Evolutionary conservation across 2,329 filamentous ascomycete species (phyloP).

Genomic region (Cytospora paraplurivora): DNA sequence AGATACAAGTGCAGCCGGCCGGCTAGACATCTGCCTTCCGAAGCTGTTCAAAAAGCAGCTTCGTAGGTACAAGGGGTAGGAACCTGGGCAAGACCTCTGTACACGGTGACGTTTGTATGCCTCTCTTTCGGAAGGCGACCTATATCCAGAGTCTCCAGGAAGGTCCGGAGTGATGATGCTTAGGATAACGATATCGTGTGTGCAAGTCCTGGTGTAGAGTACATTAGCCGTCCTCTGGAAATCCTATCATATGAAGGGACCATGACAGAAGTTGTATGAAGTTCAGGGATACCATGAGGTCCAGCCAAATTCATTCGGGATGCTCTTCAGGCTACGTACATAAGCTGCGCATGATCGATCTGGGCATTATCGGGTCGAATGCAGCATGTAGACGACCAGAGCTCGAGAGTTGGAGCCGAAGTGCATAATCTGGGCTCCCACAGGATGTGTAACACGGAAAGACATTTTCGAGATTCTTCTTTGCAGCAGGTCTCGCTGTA

Average conservation of each 20-base stretch:
- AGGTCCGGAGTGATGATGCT: too few species aligned
- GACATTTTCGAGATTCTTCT: not conserved
- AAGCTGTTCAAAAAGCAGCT: too few species aligned
- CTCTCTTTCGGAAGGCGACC: too few species aligned
- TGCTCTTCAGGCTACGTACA: not conserved
- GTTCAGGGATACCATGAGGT: not conserved
- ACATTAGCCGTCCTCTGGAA: too few species aligned
- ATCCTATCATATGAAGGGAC: not conserved
- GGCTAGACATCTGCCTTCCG: not conserved
- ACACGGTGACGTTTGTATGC: too few species aligned
- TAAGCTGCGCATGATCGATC: not conserved
- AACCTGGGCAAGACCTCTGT: too few species aligned
- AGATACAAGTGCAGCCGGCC: not conserved
- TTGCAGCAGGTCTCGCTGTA: not conserved
- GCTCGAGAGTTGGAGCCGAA: not conserved
- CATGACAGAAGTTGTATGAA: not conserved
- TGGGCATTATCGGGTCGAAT: not conserved
- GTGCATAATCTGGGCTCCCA: conserved; percentile 1
- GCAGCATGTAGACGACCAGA: not conserved
- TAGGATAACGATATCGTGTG: too few species aligned
- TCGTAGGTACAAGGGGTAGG: too few species aligned
- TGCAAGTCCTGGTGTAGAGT: too few species aligned
- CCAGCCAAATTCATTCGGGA: not conserved
- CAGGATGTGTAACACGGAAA: conserved; percentile 1
- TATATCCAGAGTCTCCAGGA: too few species aligned